A percentile compares a stretch with the other conserved stretches of the same genome.
phyloP scores from a whole-genome alignment of 306 rosid species.

The Betula pendula region DNA sequence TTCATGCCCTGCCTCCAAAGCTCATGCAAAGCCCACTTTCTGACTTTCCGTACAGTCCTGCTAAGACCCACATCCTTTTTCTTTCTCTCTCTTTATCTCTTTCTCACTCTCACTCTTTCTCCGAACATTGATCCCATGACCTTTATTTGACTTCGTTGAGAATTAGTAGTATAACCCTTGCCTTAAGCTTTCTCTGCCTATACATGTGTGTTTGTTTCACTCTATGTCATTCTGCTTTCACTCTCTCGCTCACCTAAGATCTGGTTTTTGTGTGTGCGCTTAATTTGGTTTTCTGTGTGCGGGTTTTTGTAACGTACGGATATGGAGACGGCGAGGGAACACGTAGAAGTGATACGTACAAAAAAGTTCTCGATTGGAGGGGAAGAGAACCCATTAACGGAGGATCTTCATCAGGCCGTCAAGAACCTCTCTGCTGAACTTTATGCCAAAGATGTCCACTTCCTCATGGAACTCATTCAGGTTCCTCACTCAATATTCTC shows the following conservation, averaged over 20 bases:
- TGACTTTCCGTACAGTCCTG: too few relatives aligned
- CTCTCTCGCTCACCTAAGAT: neutral
- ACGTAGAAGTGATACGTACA: slow-evolving; percentile 54
- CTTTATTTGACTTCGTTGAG: slow-evolving; percentile 4
- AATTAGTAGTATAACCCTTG: neutral
- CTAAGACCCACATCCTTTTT: too few relatives aligned
- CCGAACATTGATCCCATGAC: too few relatives aligned
- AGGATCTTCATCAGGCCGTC: slow-evolving; percentile 59
- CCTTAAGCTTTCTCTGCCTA: neutral
- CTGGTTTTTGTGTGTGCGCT: neutral
- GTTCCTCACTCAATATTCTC: slow-evolving; percentile 22
- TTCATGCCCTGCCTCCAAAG: too few relatives aligned
- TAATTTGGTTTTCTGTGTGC: neutral
- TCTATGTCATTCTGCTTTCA: neutral
- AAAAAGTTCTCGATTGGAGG: slow-evolving; percentile 66
- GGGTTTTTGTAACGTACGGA: neutral
- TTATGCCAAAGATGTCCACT: slow-evolving; percentile 69
- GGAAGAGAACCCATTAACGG: slow-evolving; percentile 33
- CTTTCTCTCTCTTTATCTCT: too few relatives aligned
- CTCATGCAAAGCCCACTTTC: neutral
- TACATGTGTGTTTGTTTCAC: neutral
- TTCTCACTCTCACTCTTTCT: too few relatives aligned
- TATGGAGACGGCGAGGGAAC: slow-evolving; percentile 44
- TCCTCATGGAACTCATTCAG: slow-evolving; percentile 83
- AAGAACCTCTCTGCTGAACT: slow-evolving; percentile 62